Conservation (phyloP, 1,139 yeast genomes). For the Sugiyamaella grinbergsii region DNA sequence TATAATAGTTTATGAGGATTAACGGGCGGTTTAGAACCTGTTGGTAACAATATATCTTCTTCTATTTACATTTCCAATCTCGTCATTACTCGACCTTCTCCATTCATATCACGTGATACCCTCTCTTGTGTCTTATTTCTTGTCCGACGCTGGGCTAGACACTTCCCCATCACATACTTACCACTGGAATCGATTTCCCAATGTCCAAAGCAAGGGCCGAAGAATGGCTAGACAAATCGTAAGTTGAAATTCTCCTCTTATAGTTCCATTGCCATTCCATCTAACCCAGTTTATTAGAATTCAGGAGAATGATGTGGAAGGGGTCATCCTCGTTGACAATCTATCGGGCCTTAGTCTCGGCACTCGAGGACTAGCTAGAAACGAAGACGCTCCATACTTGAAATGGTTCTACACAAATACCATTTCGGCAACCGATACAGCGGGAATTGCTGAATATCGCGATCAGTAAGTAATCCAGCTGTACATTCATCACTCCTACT, state of each 20-base stretch:
- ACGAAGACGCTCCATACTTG: constrained; percentile 36
- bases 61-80: no score
- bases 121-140: no score
- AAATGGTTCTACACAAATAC: constrained; percentile 26
- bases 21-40: no score
- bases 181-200: not conserved
- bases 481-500: not conserved
- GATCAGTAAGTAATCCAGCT: constrained; percentile 25
- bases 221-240: constrained; percentile 35
- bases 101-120: not conserved
- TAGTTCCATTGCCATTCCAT: not conserved
- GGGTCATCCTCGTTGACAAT: constrained; percentile 34
- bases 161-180: no score
- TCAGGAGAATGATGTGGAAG: constrained; percentile 32
- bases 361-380: constrained; percentile 35
- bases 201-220: constrained; percentile 24
- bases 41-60: no score
- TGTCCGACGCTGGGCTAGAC: no score
- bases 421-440: constrained; percentile 18
- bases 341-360: constrained; percentile 37
- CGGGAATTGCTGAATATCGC: constrained; percentile 23
- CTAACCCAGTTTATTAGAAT: constrained; percentile 26
- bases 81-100: no score
- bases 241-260: no score
- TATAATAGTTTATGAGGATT: no score